A percentile compares a stretch with the other conserved stretches of the same genome.
Evolutionary conservation across 2,329 filamentous ascomycete species (phyloP).

Genomic region (Venturia oleaginea): DNA sequence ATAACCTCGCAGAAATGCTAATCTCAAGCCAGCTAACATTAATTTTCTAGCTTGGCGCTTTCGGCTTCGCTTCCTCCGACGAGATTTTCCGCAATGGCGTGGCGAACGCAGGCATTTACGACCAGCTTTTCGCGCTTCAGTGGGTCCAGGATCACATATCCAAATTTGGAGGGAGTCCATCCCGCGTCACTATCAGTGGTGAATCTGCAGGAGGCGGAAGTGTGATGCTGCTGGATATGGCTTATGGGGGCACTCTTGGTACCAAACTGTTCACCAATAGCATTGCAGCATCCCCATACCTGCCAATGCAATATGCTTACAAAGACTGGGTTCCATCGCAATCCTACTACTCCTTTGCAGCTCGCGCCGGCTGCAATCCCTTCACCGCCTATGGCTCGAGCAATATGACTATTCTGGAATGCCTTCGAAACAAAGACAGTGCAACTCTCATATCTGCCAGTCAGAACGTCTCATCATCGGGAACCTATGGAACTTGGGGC

Average conservation of each 20-base stretch:
- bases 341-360: constrained; percentile 8
- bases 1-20: neutral
- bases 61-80: constrained; percentile 34
- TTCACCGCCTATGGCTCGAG: neutral
- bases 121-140: constrained; percentile 43
- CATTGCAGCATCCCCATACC: constrained; percentile 8
- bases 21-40: neutral
- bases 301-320: constrained; percentile 10
- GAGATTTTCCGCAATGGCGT: constrained; percentile 29
- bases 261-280: neutral
- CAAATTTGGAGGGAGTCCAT: constrained; percentile 43
- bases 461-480: neutral
- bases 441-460: neutral
- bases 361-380: neutral
- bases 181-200: constrained; percentile 38
- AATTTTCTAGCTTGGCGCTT: constrained; percentile 31
- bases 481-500: neutral
- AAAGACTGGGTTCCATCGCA: constrained; percentile 5
- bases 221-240: constrained; percentile 7
- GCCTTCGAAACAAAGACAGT: neutral
- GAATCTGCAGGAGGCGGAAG: constrained; percentile 9
- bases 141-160: constrained; percentile 46
- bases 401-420: neutral
- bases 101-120: constrained; percentile 36
- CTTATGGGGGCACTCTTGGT: constrained; percentile 3